Conservation (phyloP, 805 yeast species). For the Candida gorgasii region DNA sequence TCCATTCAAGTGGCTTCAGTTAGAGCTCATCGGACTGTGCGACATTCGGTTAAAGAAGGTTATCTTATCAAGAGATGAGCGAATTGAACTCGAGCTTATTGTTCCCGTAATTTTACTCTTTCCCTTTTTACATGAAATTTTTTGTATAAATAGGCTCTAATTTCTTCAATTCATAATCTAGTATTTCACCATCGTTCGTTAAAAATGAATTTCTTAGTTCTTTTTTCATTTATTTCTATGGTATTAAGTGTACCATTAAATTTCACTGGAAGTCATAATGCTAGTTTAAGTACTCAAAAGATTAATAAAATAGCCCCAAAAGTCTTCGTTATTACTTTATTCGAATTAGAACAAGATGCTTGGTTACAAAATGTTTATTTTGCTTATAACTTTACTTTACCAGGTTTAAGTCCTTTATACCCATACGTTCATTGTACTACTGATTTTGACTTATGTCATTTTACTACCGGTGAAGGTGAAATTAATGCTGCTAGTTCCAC, state of each 20-base stretch:
- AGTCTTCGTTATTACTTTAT: conserved; percentile 57
- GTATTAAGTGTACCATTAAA: conserved; percentile 8
- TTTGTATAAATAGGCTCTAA: background rate
- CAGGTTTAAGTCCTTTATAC: conserved; percentile 65
- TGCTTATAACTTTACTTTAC: conserved; percentile 55
- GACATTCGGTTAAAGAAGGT: background rate
- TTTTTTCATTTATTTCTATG: conserved; percentile 7
- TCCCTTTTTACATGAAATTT: background rate
- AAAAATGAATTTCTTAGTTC: conserved; percentile 1
- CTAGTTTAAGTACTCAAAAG: background rate
- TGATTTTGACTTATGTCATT: conserved; percentile 52
- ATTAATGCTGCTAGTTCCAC: conserved; percentile 64
- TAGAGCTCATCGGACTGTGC: background rate
- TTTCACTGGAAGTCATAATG: background rate
- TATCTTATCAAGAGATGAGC: conserved; percentile 4
- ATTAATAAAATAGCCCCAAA: conserved; percentile 44
- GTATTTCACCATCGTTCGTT: background rate
- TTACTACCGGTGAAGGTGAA: conserved; percentile 72
- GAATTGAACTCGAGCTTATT: conserved; percentile 1
- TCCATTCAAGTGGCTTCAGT: too few relatives aligned
- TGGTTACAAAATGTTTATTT: conserved; percentile 53
- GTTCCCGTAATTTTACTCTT: conserved; percentile 3
- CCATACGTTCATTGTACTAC: conserved; percentile 57
- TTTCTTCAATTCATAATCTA: background rate
- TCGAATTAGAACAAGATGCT: conserved; percentile 50